Evolutionary conservation across 78 protist genomes (phyloP).

Genomic region (Dictyostelium firmibasis): DNA sequence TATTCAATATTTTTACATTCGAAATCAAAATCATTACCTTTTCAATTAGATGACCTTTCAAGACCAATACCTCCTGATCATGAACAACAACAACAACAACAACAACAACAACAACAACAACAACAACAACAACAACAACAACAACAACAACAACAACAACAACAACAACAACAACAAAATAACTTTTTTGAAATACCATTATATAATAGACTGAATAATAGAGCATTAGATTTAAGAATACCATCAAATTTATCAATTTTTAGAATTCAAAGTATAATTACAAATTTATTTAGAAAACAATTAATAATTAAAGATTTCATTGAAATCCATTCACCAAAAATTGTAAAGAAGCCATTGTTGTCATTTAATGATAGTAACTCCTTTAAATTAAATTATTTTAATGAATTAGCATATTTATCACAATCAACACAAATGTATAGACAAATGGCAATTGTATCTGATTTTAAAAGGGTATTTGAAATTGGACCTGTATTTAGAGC

Average conservation of each 20-base stretch:
- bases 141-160: not conserved
- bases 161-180: not conserved
- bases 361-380: conserved; percentile 94
- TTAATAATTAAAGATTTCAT: conserved; percentile 80
- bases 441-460: conserved; percentile 98
- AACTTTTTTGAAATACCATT: conserved; percentile 51
- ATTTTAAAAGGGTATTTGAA: conserved; percentile 97
- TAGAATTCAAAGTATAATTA: conserved; percentile 85
- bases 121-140: not conserved
- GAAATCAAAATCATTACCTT: conserved; percentile 73
- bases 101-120: not conserved
- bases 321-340: conserved; percentile 99
- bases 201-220: conserved; percentile 92
- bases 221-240: conserved; percentile 92
- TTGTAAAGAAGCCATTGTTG: conserved; percentile 85
- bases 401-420: conserved; percentile 91
- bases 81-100: not conserved
- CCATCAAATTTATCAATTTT: conserved; percentile 95
- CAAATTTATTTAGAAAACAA: conserved; percentile 84
- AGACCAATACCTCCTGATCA: not conserved
- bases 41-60: conserved; percentile 88
- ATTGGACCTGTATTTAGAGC: conserved; percentile 98
- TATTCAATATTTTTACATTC: conserved; percentile 59
- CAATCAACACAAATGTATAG: conserved; percentile 99
- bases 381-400: conserved; percentile 95